phyloP scores from a whole-genome alignment of 768 basidiomycete species.

The Hygrophoropsis aurantiaca region DNA sequence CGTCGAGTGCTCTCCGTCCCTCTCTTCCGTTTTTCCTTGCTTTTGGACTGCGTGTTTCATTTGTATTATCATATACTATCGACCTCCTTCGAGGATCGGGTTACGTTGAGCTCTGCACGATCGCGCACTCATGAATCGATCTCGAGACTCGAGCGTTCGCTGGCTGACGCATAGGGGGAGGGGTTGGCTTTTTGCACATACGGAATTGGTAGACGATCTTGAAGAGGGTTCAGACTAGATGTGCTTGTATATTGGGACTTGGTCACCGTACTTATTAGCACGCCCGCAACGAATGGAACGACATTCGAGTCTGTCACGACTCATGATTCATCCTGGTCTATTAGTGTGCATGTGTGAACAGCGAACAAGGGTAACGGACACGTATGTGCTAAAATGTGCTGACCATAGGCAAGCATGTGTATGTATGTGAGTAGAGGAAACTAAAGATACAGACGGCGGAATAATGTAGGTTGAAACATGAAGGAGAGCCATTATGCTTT shows the following conservation, averaged over 20 bases:
- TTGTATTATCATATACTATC: slow-evolving; percentile 32
- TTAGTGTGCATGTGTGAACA: neutral
- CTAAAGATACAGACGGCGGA: slow-evolving; percentile 23
- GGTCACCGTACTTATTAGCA: slow-evolving; percentile 10
- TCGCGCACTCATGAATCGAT: slow-evolving; percentile 5
- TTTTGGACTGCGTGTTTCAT: slow-evolving; percentile 19
- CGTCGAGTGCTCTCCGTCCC: neutral
- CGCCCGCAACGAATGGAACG: slow-evolving; percentile 10
- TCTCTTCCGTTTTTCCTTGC: slow-evolving; percentile 8
- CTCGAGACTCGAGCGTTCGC: slow-evolving; percentile 9
- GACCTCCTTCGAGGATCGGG: slow-evolving; percentile 32
- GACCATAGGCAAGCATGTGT: neutral
- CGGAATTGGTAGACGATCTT: too few relatives aligned
- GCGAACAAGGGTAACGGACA: slow-evolving; percentile 1
- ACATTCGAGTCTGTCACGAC: slow-evolving; percentile 2
- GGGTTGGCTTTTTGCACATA: too few relatives aligned
- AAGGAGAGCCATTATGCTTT: slow-evolving; percentile 19
- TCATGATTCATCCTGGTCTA: slow-evolving; percentile 3
- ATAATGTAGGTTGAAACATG: slow-evolving; percentile 16
- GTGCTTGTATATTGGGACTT: slow-evolving; percentile 17
- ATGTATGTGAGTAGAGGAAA: neutral
- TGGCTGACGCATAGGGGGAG: neutral
- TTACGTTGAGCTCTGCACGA: slow-evolving; percentile 43
- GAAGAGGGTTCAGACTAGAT: slow-evolving; percentile 4
- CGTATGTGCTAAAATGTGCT: slow-evolving; percentile 5